phyloP scores from a whole-genome alignment of 2,329 filamentous ascomycete genomes.

The Cadophora gregata region DNA sequence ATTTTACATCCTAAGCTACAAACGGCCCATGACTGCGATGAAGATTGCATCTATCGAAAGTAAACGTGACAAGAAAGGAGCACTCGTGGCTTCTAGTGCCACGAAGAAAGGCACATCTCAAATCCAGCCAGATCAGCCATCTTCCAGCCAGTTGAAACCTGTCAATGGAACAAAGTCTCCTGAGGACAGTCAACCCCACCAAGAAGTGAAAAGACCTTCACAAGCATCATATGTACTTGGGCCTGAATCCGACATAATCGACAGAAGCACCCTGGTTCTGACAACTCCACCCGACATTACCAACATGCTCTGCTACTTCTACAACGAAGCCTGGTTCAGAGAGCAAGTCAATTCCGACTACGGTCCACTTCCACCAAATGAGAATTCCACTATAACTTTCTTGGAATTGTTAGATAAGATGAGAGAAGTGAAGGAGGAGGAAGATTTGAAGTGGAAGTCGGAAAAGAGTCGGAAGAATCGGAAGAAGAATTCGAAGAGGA shows the following conservation, averaged over 20 bases:
- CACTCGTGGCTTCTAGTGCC: background rate
- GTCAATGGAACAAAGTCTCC: background rate
- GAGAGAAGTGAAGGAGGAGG: no score
- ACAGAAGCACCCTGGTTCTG: background rate
- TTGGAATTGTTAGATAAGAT: background rate
- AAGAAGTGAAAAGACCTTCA: no score
- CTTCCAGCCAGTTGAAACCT: background rate
- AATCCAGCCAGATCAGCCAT: background rate
- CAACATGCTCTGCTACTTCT: background rate
- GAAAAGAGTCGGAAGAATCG: no score
- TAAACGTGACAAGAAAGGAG: background rate
- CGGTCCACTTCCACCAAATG: background rate
- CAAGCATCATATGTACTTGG: background rate
- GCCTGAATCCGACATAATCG: background rate
- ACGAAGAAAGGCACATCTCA: background rate
- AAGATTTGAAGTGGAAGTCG: no score
- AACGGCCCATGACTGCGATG: background rate
- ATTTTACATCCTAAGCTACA: background rate
- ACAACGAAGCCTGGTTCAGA: background rate
- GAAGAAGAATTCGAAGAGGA: no score
- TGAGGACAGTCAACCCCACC: background rate
- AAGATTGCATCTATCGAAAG: background rate
- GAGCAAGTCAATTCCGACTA: background rate
- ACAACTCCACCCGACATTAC: background rate
- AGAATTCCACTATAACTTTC: background rate